Conservation (phyloP, 768 basidiomycete genomes). For the Ephemerocybe angulata region DNA sequence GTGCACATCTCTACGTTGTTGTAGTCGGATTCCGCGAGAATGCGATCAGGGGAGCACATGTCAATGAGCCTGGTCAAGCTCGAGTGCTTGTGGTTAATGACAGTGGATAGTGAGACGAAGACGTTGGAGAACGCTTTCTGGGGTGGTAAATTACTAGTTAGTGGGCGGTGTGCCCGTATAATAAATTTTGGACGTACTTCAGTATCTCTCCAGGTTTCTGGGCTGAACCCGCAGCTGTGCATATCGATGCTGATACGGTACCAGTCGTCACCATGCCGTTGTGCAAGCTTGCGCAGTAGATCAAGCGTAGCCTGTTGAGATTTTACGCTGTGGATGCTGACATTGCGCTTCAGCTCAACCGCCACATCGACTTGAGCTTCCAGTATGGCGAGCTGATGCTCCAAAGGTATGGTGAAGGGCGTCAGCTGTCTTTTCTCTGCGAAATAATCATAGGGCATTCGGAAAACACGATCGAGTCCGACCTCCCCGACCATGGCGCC, state of each 20-base stretch:
- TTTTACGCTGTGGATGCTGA: slow-evolving; percentile 88
- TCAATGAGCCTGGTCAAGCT: slow-evolving; percentile 63
- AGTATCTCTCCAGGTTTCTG: slow-evolving; percentile 68
- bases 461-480: slow-evolving; percentile 80
- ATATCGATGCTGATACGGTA: slow-evolving; percentile 75
- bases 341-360: slow-evolving; percentile 67
- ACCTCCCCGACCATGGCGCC: slow-evolving; percentile 89
- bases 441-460: slow-evolving; percentile 59
- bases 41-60: slow-evolving; percentile 56
- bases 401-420: slow-evolving; percentile 72
- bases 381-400: slow-evolving; percentile 78
- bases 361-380: slow-evolving; percentile 86
- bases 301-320: slow-evolving; percentile 65
- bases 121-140: slow-evolving; percentile 73
- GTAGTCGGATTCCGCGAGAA: slow-evolving; percentile 87
- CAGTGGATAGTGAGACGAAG: slow-evolving; percentile 85
- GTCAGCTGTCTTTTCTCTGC: slow-evolving; percentile 56
- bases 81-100: slow-evolving; percentile 72
- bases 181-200: slow-evolving; percentile 49
- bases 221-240: slow-evolving; percentile 85
- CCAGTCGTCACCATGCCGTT: slow-evolving; percentile 57
- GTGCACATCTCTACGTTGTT: slow-evolving; percentile 60
- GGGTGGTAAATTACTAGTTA: background rate
- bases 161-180: background rate
- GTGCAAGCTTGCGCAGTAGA: slow-evolving; percentile 56